Evolutionary conservation across 129 eudicot genomes (phyloP).

Genomic region (Flaveria robusta): DNA sequence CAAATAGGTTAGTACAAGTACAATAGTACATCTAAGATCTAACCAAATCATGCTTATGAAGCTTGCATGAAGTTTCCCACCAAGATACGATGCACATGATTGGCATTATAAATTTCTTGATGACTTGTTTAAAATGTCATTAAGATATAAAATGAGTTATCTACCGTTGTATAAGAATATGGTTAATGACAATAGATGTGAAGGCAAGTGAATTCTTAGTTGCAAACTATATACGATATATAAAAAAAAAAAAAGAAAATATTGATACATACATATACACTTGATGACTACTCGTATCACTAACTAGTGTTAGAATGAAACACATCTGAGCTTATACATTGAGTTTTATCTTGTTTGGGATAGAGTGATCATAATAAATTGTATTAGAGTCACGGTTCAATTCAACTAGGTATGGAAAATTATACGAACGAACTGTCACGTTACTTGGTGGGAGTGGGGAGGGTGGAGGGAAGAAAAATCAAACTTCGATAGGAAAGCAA

Average conservation of each 20-base stretch:
- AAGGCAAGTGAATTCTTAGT: neutral
- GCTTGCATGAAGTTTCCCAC: slow-evolving; percentile 38
- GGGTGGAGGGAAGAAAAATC: neutral
- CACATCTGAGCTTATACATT: neutral
- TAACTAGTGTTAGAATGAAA: neutral
- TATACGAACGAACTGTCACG: no score
- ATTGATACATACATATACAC: neutral
- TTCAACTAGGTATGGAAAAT: neutral
- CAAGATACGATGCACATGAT: slow-evolving; percentile 39
- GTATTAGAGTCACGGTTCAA: neutral
- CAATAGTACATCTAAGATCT: slow-evolving; percentile 41
- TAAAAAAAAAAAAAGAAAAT: neutral
- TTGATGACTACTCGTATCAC: neutral
- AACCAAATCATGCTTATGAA: slow-evolving; percentile 29
- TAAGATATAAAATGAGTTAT: neutral
- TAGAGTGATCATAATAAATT: neutral
- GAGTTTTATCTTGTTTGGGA: neutral
- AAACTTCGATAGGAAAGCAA: neutral
- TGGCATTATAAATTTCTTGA: slow-evolving; percentile 2
- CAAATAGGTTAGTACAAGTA: slow-evolving; percentile 29
- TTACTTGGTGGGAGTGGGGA: no score
- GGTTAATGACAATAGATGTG: neutral
- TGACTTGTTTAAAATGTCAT: neutral
- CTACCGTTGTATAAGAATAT: neutral
- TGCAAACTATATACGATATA: neutral